A percentile compares a stretch with the other conserved stretches of the same genome.
Conservation (phyloP, 305 asterid species). For the Fraxinus nigra region DNA sequence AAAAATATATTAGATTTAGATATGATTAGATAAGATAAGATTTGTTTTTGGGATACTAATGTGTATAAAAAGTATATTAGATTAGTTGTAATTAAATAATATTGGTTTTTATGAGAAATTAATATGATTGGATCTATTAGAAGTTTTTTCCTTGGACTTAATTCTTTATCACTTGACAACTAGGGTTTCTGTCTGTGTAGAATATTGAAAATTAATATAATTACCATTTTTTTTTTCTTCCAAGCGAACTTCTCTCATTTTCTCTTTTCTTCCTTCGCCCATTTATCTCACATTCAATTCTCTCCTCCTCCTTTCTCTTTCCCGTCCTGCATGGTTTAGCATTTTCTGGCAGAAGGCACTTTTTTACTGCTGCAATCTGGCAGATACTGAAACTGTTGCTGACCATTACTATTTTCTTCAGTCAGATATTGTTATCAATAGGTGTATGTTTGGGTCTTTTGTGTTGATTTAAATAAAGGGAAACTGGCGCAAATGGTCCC, state of each 20-base stretch:
- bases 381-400: neutral
- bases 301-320: neutral
- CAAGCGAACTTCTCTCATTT: neutral
- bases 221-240: neutral
- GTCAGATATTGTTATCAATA: neutral
- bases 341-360: neutral
- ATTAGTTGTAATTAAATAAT: neutral
- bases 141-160: neutral
- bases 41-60: neutral
- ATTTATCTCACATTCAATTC: neutral
- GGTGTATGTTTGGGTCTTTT: neutral
- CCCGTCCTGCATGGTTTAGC: neutral
- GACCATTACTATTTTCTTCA: neutral
- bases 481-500: neutral
- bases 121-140: neutral
- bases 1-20: neutral
- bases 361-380: neutral
- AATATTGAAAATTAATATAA: neutral
- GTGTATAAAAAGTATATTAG: neutral
- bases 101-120: neutral
- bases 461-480: neutral
- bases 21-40: too few relatives aligned
- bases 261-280: neutral
- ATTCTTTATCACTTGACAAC: neutral
- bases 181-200: neutral